phyloP scores from a whole-genome alignment of 2,329 filamentous ascomycete genomes.

The Pseudocercospora pini-densiflorae region DNA sequence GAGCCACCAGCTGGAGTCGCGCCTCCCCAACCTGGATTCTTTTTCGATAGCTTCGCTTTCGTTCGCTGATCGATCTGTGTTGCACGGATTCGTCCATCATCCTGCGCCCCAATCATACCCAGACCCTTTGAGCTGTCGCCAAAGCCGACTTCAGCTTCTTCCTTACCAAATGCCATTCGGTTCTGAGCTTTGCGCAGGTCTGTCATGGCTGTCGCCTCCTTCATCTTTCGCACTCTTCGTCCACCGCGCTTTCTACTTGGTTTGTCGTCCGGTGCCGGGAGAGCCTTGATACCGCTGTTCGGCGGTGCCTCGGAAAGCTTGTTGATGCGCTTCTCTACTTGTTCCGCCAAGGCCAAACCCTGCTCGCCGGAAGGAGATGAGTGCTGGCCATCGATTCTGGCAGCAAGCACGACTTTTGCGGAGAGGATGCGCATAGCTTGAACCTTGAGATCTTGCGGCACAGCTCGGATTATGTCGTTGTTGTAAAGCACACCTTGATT shows the following conservation, averaged over 20 bases:
- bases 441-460: constrained; percentile 84
- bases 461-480: constrained; percentile 83
- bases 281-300: constrained; percentile 83
- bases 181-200: constrained; percentile 96
- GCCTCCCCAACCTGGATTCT: constrained; percentile 93
- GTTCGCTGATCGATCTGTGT: constrained; percentile 93
- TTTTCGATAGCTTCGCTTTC: constrained; percentile 88
- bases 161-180: constrained; percentile 91
- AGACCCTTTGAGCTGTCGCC: constrained; percentile 85
- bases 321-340: constrained; percentile 83
- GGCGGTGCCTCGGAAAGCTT: constrained; percentile 91
- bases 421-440: constrained; percentile 95
- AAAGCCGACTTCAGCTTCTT: constrained; percentile 92
- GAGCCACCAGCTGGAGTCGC: constrained; percentile 60
- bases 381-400: constrained; percentile 85
- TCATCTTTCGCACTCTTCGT: constrained; percentile 85
- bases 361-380: constrained; percentile 79
- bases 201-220: constrained; percentile 96
- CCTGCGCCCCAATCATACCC: constrained; percentile 91
- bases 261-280: constrained; percentile 94
- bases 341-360: constrained; percentile 79
- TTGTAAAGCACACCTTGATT: constrained; percentile 95
- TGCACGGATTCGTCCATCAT: constrained; percentile 86
- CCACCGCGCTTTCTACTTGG: constrained; percentile 91
- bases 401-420: constrained; percentile 91